Evolutionary conservation across 768 basidiomycete genomes (phyloP), one percentile per base, ranked within the genome.

Genomic region (Calvatia gigantea): DNA sequence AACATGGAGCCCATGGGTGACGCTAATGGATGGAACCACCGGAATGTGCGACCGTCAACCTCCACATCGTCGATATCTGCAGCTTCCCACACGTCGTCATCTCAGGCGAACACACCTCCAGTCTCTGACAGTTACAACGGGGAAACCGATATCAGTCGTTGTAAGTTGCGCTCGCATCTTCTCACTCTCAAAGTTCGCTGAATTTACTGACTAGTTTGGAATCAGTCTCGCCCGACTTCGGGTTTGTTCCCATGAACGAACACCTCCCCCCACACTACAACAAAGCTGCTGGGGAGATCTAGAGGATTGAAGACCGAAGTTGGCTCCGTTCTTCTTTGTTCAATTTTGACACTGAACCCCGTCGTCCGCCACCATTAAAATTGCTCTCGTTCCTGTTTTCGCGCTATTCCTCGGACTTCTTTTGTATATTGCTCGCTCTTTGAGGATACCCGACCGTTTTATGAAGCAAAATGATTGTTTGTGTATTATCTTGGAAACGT

Each of bases 81-180:
- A 23, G 87, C 86, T 19, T 86, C 85, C 31, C 86, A 88, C 62
- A 84, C 87, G 2, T 87, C 85, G 28, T 88, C 86, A 29, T 87
- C 87, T 29, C 87, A 89, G 68, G 90, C 89, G 51, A 89, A 89
- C 67, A 92, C 89, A 25, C 87, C 87, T 31, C 89, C 89, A 23
- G 80, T 87, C 54, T 79, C 85, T 55, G 84, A 85, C 51, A 83
- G 78, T 57, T 86, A 84, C 54, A 78, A 78, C 61, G 76, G 79
- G 39, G 86, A 86, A 60, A 85, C 87, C 54, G 87, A 89, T 70
- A 87, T 91, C 68, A 87, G 84, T 67, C 84, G 89, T 71, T 91
- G 89, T 91, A 75, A 86, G 89, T 87, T n/a, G n/a, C n/a, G n/a
- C n/a, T n/a, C n/a, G n/a, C 60, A 51, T 25, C 14, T 41, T 27